Evolutionary conservation across 2,329 filamentous ascomycete genomes (phyloP), one percentile per base, ranked within the genome.

Genomic region (Alternaria dauci): DNA sequence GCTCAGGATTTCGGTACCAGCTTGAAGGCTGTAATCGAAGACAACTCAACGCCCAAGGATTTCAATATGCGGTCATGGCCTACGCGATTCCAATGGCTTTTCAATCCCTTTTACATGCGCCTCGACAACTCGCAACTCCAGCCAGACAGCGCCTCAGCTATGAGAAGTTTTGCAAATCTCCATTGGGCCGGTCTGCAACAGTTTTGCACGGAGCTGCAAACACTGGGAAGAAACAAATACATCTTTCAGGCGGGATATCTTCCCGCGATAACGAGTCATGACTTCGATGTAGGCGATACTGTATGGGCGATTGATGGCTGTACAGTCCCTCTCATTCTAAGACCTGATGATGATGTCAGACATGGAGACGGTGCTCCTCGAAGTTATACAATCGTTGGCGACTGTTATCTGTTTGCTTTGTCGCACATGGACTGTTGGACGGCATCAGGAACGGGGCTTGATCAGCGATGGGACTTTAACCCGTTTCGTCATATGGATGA

Each of bases 291-390:
- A 16, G 60, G 62, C 41, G 62, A 65, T 23, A 60, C 36, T 11
- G 62, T 65, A 18, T 65, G 60, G 53, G 62, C 62, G 8, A 12
- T 65, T 18, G 59, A 65, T 32, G 62, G 62, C 12, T 63, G 59
- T 11, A 44, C 44, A 7, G 32, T 55, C 9, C 60, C 57, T 6
- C 54, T 65, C 1, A 58, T 65, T 14, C 62, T 65, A 20, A 46
- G 62, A 26, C 8, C 25, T 8, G 26, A 46, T 9, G 1, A n/a
- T 2, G 2, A 16, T 8, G 6, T 5, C 0, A 3, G 2, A 9
- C 12, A 8, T 2, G 12, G n/a, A 2, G 25, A 30, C 14, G 43
- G 14, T 11, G n/a, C 25, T 5, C 30, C 11, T 7, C 36, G 30
- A 3, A 39, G 50, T 11, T 65, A 59, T 12, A 23, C 38, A 3